A percentile compares a stretch with the other conserved stretches of the same genome.
Conservation (phyloP, 805 yeast genomes). For the Kodamaea laetipori region DNA sequence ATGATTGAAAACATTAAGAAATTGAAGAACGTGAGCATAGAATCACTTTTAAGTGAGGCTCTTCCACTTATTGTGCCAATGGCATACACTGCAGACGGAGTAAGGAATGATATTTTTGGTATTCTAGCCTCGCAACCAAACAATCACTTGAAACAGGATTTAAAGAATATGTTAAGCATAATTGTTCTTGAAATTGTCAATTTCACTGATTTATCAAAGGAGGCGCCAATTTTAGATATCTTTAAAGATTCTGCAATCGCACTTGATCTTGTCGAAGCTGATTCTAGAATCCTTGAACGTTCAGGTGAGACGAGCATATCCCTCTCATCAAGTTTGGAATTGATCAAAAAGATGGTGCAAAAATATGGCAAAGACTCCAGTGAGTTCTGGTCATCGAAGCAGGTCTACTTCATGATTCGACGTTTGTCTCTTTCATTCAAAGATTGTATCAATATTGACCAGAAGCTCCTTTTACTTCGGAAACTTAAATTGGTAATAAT, state of each 20-base stretch:
- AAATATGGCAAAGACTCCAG: slow-evolving; percentile 19
- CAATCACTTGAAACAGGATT: slow-evolving; percentile 23
- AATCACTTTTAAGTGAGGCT: slow-evolving; percentile 31
- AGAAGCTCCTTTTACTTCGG: slow-evolving; percentile 30
- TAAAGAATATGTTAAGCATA: slow-evolving; percentile 29
- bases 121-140: slow-evolving; percentile 18
- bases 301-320: slow-evolving; percentile 23
- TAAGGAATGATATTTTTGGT: slow-evolving; percentile 33
- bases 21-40: slow-evolving; percentile 16
- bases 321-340: slow-evolving; percentile 28
- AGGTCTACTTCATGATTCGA: slow-evolving; percentile 41
- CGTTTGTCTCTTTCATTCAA: slow-evolving; percentile 29
- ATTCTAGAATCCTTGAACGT: slow-evolving; percentile 12
- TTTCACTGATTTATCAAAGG: slow-evolving; percentile 42
- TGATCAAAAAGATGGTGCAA: slow-evolving; percentile 25
- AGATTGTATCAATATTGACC: slow-evolving; percentile 21
- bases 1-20: slow-evolving; percentile 19
- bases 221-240: slow-evolving; percentile 18
- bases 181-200: slow-evolving; percentile 40
- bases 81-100: slow-evolving; percentile 43
- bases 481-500: slow-evolving; percentile 39
- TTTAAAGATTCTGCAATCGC: slow-evolving; percentile 11
- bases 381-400: slow-evolving; percentile 37
- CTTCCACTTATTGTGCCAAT: slow-evolving; percentile 46
- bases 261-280: slow-evolving; percentile 10